phyloP scores from a whole-genome alignment of 1,139 yeast species.

The Geotrichum europaeum region DNA sequence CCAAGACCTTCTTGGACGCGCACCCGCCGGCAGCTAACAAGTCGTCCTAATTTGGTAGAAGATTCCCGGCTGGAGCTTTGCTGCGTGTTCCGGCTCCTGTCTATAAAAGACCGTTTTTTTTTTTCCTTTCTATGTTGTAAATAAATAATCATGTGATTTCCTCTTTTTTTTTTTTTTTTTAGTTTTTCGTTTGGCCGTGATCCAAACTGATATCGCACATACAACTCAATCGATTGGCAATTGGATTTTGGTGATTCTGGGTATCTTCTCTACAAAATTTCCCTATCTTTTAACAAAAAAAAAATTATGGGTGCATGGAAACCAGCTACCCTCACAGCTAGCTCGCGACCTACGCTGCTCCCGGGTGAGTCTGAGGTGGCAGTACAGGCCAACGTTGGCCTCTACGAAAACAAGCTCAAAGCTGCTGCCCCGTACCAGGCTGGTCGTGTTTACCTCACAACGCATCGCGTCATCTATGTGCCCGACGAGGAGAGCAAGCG shows the following conservation, averaged over 20 bases:
- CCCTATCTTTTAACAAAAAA: neutral
- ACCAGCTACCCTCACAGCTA: conserved; percentile 41
- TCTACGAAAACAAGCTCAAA: conserved; percentile 52
- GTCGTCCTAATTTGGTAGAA: neutral
- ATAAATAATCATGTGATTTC: conserved; percentile 7
- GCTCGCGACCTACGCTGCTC: conserved; percentile 43
- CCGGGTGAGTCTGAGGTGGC: conserved; percentile 41
- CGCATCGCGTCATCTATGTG: conserved; percentile 64
- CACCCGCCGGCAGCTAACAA: neutral
- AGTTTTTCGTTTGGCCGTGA: neutral
- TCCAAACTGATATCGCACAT: neutral
- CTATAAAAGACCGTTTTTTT: neutral
- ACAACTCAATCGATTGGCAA: neutral
- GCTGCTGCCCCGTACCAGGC: conserved; percentile 51
- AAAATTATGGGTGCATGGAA: conserved; percentile 35
- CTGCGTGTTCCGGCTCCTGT: neutral
- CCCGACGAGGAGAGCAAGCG: conserved; percentile 45
- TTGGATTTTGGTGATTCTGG: neutral
- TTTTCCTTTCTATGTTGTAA: neutral
- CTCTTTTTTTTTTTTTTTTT: neutral
- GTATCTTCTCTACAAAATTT: neutral
- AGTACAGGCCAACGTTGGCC: conserved; percentile 32
- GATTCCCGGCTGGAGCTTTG: neutral
- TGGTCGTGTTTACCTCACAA: conserved; percentile 76
- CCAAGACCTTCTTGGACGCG: conserved; percentile 1